A percentile compares a stretch with the other conserved stretches of the same genome.
Conservation (phyloP, 2,329 filamentous ascomycete species). For the Penicillium thymicola region DNA sequence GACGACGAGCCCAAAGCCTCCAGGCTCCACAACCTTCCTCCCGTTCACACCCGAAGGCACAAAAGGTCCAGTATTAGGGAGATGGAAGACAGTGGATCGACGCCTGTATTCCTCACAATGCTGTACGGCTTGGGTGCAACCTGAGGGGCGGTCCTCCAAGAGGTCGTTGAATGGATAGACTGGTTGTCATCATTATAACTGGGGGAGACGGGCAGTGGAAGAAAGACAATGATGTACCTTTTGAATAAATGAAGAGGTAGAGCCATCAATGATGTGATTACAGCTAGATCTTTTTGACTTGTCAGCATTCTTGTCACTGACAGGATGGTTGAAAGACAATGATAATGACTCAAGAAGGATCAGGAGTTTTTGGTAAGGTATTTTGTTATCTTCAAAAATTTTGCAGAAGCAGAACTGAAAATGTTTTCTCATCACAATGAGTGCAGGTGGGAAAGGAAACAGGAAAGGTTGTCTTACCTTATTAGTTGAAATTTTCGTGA, state of each 20-base stretch:
- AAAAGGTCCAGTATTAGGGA: conserved; percentile 47
- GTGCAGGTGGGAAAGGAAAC: neutral
- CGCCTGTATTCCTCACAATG: conserved; percentile 17
- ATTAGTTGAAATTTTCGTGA: neutral
- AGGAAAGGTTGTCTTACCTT: conserved; percentile 15
- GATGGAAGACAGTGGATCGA: conserved; percentile 29
- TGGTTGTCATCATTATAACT: conserved; percentile 55
- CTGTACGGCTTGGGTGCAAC: conserved; percentile 22
- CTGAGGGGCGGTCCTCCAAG: conserved; percentile 40
- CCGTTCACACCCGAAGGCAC: conserved; percentile 22
- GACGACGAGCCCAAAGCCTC: conserved; percentile 26
- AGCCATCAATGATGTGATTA: conserved; percentile 4
- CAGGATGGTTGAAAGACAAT: conserved; percentile 11
- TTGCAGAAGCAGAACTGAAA: conserved; percentile 65
- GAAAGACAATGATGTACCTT: conserved; percentile 25
- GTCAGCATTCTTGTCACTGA: conserved; percentile 19
- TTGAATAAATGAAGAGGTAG: neutral
- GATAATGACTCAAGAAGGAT: conserved; percentile 25
- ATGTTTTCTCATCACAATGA: conserved; percentile 50
- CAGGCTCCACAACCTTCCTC: conserved; percentile 46
- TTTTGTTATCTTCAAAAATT: conserved; percentile 55
- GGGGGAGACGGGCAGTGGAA: conserved; percentile 9
- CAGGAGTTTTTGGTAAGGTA: conserved; percentile 58
- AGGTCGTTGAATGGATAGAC: conserved; percentile 63
- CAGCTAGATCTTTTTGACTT: conserved; percentile 14